Percentiles rank a stretch among this genome's conserved stretches.
Conservation (phyloP, 805 yeast genomes). For the Candida sakaeoensis region DNA sequence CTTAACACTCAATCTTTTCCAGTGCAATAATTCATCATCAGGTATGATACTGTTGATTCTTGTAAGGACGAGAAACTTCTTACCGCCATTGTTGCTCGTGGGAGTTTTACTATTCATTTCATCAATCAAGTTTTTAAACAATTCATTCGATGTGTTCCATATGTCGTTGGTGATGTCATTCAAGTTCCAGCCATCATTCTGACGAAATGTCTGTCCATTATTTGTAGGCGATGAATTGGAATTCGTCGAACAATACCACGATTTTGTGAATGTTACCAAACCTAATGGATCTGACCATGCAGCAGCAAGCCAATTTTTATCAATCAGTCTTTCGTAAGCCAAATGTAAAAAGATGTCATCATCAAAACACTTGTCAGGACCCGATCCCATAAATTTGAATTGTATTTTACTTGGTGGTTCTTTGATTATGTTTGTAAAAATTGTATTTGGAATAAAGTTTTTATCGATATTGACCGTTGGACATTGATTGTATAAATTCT, state of each 20-base stretch:
- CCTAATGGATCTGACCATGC: constrained; percentile 91
- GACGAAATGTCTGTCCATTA: not conserved
- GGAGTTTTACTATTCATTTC: constrained; percentile 28
- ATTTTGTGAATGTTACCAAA: constrained; percentile 51
- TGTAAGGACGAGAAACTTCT: constrained; percentile 62
- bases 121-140: constrained; percentile 36
- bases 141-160: constrained; percentile 53
- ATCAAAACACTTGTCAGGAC: constrained; percentile 22
- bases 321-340: constrained; percentile 78
- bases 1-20: constrained; percentile 68
- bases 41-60: constrained; percentile 71
- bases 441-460: constrained; percentile 11
- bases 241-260: constrained; percentile 53
- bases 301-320: constrained; percentile 79
- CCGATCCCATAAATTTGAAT: constrained; percentile 30
- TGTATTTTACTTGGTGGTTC: constrained; percentile 36
- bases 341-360: constrained; percentile 80
- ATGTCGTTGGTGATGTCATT: constrained; percentile 61
- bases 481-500: constrained; percentile 57
- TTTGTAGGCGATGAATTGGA: not conserved
- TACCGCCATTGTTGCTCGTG: constrained; percentile 39
- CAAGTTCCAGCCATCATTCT: constrained; percentile 3
- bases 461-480: constrained; percentile 25
- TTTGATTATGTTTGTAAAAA: constrained; percentile 32
- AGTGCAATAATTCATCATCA: constrained; percentile 75